phyloP scores from a whole-genome alignment of 1,284 basidiomycete genomes.

The Ceratobasidium theobromae region DNA sequence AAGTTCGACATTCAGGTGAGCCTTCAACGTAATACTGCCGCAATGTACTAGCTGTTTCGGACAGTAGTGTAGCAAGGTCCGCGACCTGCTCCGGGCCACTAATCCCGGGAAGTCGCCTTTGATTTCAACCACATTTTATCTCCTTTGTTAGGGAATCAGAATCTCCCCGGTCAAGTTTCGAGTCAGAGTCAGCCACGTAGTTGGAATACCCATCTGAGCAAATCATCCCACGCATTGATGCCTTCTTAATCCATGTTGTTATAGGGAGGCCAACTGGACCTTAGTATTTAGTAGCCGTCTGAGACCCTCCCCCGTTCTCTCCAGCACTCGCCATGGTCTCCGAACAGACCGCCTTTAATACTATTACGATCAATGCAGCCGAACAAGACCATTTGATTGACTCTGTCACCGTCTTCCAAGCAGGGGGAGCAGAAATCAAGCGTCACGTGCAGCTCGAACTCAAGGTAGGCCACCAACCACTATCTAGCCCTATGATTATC shows the following conservation, averaged over 20 bases:
- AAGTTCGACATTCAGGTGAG: too few relatives aligned
- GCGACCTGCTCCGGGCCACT: not conserved
- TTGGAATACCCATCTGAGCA: too few relatives aligned
- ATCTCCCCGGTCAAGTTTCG: too few relatives aligned
- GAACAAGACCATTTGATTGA: conserved; percentile 11
- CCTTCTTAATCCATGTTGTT: too few relatives aligned
- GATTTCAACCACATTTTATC: too few relatives aligned
- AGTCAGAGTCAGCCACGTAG: too few relatives aligned
- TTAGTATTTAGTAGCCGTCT: not conserved
- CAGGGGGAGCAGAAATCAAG: conserved; percentile 5
- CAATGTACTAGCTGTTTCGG: too few relatives aligned
- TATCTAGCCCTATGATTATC: not conserved
- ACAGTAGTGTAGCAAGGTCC: not conserved
- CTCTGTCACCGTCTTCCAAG: conserved; percentile 19
- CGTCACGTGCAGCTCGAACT: conserved; percentile 9
- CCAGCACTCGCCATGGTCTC: not conserved
- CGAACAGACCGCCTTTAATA: not conserved
- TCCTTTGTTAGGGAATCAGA: too few relatives aligned
- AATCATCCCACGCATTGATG: too few relatives aligned
- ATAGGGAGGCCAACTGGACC: too few relatives aligned
- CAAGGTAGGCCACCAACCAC: not conserved
- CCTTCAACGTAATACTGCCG: too few relatives aligned
- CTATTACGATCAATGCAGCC: conserved; percentile 8
- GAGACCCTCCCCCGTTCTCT: not conserved
- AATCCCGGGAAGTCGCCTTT: too few relatives aligned